phyloP scores from a whole-genome alignment of 305 asterid species.

The Fraxinus floribunda region DNA sequence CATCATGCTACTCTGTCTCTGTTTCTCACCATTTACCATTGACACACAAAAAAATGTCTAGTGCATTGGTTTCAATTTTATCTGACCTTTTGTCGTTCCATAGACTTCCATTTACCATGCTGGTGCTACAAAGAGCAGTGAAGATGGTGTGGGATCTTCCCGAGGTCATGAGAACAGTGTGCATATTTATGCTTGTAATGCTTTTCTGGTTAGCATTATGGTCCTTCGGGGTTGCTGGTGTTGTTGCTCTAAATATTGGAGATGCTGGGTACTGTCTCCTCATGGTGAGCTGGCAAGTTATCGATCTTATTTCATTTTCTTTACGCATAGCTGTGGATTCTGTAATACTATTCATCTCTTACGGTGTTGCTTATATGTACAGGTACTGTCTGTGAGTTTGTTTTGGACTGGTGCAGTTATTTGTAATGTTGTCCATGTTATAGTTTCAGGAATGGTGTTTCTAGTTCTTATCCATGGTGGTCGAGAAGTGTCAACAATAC shows the following conservation, averaged over 20 bases:
- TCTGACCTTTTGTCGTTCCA: slow-evolving; percentile 19
- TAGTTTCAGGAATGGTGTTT: slow-evolving; percentile 94
- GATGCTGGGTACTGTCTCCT: slow-evolving; percentile 93
- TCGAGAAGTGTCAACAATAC: slow-evolving; percentile 75
- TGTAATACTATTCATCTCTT: slow-evolving; percentile 3
- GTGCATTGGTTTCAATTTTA: background rate
- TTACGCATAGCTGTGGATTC: slow-evolving; percentile 11
- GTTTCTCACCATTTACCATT: too few relatives aligned
- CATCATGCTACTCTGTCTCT: too few relatives aligned
- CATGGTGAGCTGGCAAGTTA: slow-evolving; percentile 99
- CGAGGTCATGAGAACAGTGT: slow-evolving; percentile 68
- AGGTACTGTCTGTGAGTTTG: slow-evolving; percentile 84
- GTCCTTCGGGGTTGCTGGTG: slow-evolving; percentile 96
- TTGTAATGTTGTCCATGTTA: slow-evolving; percentile 82
- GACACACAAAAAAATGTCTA: background rate
- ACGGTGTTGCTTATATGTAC: slow-evolving; percentile 30
- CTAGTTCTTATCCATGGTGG: slow-evolving; percentile 86
- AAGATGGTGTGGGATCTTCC: slow-evolving; percentile 83
- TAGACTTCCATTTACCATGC: slow-evolving; percentile 97
- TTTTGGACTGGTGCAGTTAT: slow-evolving; percentile 99
- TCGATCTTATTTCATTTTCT: slow-evolving; percentile 43
- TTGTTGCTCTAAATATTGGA: slow-evolving; percentile 77
- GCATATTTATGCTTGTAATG: slow-evolving; percentile 76
- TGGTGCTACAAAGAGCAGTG: slow-evolving; percentile 85
- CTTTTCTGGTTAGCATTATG: slow-evolving; percentile 85